A percentile compares a stretch with the other conserved stretches of the same genome.
Conservation (phyloP, 106 monocot genomes). For the Allium fistulosum region DNA sequence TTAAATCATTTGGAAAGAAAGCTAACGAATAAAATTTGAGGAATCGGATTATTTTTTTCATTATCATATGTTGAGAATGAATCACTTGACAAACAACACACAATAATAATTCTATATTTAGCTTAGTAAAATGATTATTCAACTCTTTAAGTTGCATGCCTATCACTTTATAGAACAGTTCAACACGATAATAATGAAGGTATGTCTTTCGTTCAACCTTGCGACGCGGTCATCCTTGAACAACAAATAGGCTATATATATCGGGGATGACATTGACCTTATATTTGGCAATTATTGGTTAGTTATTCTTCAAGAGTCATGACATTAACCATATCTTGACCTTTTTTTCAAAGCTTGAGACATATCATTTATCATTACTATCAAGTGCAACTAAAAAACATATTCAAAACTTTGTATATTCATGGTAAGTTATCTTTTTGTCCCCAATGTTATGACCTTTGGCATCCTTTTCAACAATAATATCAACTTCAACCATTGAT, state of each 20-base stretch:
- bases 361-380: no score
- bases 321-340: background rate
- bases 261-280: background rate
- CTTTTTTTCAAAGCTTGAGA: background rate
- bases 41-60: no score
- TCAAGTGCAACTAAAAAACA: background rate
- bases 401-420: background rate
- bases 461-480: background rate
- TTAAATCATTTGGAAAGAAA: no score
- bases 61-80: no score
- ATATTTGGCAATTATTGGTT: background rate
- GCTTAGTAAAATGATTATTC: background rate
- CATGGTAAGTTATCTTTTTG: background rate
- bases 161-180: background rate
- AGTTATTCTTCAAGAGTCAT: background rate
- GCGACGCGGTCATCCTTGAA: background rate
- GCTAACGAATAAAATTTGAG: background rate
- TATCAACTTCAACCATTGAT: background rate
- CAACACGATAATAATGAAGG: background rate
- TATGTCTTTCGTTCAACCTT: background rate
- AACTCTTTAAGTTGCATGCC: background rate
- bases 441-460: background rate
- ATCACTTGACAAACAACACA: no score
- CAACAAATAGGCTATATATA: background rate
- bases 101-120: background rate